phyloP scores from a whole-genome alignment of 257 asterid genomes.

The Solanum pennellii region DNA sequence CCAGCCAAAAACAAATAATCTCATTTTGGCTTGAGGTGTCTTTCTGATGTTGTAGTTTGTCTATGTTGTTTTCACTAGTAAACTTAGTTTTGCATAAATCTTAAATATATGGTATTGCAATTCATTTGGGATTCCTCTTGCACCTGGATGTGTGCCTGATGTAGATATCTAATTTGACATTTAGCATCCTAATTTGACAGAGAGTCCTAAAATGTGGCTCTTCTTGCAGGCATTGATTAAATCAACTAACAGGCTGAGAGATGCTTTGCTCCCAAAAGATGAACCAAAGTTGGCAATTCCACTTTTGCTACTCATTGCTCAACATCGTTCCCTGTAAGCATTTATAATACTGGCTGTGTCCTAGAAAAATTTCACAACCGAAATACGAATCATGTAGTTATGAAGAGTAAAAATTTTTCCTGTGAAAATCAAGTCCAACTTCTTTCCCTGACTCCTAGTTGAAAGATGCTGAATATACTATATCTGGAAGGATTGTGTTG shows the following conservation, averaged over 20 bases:
- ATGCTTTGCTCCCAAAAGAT: slow-evolving; percentile 82
- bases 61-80: background rate
- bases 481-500: background rate
- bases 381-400: background rate
- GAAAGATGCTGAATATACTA: background rate
- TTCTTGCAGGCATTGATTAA: slow-evolving; percentile 77
- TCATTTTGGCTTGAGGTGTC: background rate
- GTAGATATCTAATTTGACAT: background rate
- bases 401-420: background rate
- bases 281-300: slow-evolving; percentile 92
- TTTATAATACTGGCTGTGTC: background rate
- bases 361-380: background rate
- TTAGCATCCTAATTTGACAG: background rate
- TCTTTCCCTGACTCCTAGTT: background rate
- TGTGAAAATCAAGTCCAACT: background rate
- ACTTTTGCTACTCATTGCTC: slow-evolving; percentile 87
- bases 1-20: background rate
- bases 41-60: background rate
- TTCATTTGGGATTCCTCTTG: background rate
- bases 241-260: slow-evolving; percentile 92
- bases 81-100: background rate
- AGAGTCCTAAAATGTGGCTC: background rate
- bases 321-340: slow-evolving; percentile 89
- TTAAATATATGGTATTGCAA: background rate
- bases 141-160: background rate